phyloP scores from a whole-genome alignment of 106 monocot genomes.

The Apostasia ramifera region DNA sequence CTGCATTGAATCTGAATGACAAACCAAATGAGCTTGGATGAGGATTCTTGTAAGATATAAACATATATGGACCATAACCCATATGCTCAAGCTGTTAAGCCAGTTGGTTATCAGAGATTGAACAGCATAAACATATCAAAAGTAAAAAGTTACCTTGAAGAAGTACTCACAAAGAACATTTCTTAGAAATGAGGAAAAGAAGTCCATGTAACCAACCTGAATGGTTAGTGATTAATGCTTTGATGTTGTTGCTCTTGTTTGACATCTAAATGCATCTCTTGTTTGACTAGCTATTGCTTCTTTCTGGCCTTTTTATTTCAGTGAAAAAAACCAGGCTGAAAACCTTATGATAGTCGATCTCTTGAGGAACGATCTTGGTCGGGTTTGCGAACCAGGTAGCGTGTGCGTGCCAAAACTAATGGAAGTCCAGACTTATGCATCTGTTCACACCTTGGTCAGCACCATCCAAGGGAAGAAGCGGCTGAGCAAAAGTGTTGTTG shows the following conservation, averaged over 20 bases:
- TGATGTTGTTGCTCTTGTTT: neutral
- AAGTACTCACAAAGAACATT: no score
- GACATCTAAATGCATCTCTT: neutral
- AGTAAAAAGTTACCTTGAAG: no score
- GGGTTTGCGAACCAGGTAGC: conserved; percentile 79
- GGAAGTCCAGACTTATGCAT: conserved; percentile 85
- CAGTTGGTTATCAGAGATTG: no score
- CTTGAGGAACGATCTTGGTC: conserved; percentile 82
- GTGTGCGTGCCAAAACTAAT: conserved; percentile 71
- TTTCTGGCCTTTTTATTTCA: conserved; percentile 6
- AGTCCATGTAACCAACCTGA: no score
- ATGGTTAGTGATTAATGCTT: neutral
- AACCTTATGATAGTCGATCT: conserved; percentile 99
- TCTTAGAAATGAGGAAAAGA: no score
- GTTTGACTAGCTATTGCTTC: neutral
- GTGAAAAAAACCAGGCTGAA: conserved; percentile 95
- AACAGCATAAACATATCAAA: no score
- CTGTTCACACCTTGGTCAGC: conserved; percentile 92
- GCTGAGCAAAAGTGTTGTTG: conserved; percentile 34
- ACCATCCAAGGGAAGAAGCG: conserved; percentile 71
- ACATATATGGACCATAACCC: no score
- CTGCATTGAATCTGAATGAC: no score
- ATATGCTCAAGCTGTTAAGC: no score
- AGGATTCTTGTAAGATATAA: no score
- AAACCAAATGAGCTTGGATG: no score